Base-by-base conservation (phyloP, 78 protist genomes). In the Guillardia theta region DNA sequence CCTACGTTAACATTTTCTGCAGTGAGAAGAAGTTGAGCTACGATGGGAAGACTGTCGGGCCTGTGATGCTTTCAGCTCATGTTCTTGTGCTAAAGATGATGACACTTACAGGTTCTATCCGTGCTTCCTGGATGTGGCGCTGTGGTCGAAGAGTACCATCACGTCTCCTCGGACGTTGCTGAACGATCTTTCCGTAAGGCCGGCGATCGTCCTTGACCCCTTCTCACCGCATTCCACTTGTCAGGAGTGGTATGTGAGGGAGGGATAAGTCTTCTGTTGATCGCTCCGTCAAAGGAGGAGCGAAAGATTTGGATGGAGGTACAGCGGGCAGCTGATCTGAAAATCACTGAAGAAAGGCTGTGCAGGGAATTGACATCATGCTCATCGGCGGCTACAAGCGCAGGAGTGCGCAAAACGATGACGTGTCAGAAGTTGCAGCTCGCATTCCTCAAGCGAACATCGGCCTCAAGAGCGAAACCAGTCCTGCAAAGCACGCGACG, bases 331-430 rank as follows among this genome's bases (percentile, higher is more conserved):
- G n/a, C n/a, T n/a, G n/a, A n/a, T n/a, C n/a, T n/a, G n/a, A n/a
- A n/a, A n/a, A n/a, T n/a, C n/a, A n/a, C n/a, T n/a, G n/a, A n/a
- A n/a, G n/a, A n/a, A n/a, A n/a, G n/a, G n/a, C n/a, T n/a, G n/a
- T n/a, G n/a, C 70, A 58, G 83, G 83, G 83, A 36, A 70, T 70
- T 18, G 83, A 70, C 45, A 70, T 70, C 41, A 70, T 70, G 83
- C 41, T 70, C 8, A 70, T 70, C 41, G 83, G 83, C 27, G 83
- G 83, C 9, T 70, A 70, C 41, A 70, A 70, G 41, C 83, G 83
- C 83, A 70, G 36, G 41, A 70, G 22, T 4, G 78, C 33, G 62
- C 62, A 53, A 18, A 12, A 21, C 62, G 62, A 12, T 53, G 62
- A 53, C n/a, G n/a, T n/a, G n/a, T n/a, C n/a, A n/a, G n/a, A n/a